Percentiles rank a stretch among this genome's conserved stretches.
Evolutionary conservation across 2,329 filamentous ascomycete species (phyloP).

Genomic region (Apiospora phragmitis): DNA sequence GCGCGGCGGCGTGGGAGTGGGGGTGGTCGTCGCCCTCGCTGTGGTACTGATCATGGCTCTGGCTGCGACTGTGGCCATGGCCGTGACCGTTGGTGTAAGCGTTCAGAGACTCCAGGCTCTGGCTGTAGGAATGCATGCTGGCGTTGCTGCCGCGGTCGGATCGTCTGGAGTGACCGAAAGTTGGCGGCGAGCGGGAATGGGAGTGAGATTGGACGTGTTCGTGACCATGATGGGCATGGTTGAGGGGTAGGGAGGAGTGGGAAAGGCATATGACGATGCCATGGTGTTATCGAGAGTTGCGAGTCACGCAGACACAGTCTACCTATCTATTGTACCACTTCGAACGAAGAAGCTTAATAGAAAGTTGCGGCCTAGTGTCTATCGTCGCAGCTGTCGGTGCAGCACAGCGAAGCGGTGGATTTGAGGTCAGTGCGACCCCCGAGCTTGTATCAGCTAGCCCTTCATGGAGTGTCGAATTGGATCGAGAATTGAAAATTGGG

Average conservation of each 20-base stretch:
- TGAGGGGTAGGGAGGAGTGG: constrained; percentile 52
- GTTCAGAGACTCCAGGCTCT: constrained; percentile 30
- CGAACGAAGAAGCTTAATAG: not conserved
- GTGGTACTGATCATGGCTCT: constrained; percentile 35
- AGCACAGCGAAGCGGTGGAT: not conserved
- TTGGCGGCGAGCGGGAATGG: constrained; percentile 38
- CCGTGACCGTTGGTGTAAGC: constrained; percentile 23
- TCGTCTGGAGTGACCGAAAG: constrained; percentile 40
- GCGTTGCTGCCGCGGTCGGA: constrained; percentile 27
- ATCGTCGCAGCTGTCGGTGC: not conserved
- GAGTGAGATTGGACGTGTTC: constrained; percentile 36
- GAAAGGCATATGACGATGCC: constrained; percentile 55
- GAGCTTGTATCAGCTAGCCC: constrained; percentile 1
- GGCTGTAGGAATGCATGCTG: constrained; percentile 28
- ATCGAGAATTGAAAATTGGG: not conserved
- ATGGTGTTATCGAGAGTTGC: constrained; percentile 31
- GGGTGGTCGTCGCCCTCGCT: constrained; percentile 19
- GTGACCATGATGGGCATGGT: constrained; percentile 43
- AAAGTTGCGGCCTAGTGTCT: not conserved
- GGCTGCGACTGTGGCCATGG: constrained; percentile 31
- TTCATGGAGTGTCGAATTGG: not conserved
- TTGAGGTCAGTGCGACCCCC: constrained; percentile 1
- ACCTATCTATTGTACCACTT: not conserved
- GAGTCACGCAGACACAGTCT: not conserved
- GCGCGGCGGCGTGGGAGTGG: constrained; percentile 18